A percentile compares a stretch with the other conserved stretches of the same genome.
phyloP scores from a whole-genome alignment of 805 yeast genomes.

The Zygotorulaspora florentina region DNA sequence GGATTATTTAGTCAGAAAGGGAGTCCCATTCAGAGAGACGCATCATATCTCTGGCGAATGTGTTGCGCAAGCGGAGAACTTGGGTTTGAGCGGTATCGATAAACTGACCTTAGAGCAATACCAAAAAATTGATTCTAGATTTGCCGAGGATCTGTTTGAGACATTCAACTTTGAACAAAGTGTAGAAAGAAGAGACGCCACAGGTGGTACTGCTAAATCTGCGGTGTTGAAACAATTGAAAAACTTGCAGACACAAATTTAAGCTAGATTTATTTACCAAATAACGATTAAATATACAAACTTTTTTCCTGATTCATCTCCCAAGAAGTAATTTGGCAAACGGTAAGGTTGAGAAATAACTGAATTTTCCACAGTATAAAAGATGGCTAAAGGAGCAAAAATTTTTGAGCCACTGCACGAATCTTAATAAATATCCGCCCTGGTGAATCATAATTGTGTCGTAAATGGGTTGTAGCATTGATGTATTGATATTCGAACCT shows the following conservation, averaged over 20 bases:
- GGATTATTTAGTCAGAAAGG: slow-evolving; percentile 93
- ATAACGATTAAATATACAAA: background rate
- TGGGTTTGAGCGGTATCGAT: slow-evolving; percentile 77
- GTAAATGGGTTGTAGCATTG: slow-evolving; percentile 28
- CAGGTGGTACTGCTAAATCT: slow-evolving; percentile 92
- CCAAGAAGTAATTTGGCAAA: slow-evolving; percentile 1
- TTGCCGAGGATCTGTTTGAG: slow-evolving; percentile 71
- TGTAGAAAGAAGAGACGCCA: slow-evolving; percentile 94
- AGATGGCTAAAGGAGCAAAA: slow-evolving; percentile 12
- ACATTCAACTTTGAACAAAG: slow-evolving; percentile 91
- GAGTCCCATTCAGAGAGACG: slow-evolving; percentile 98
- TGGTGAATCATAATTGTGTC: slow-evolving; percentile 23
- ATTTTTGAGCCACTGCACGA: slow-evolving; percentile 13
- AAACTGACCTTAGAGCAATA: slow-evolving; percentile 73
- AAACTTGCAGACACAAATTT: slow-evolving; percentile 32
- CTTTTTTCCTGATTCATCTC: background rate
- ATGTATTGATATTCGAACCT: slow-evolving; percentile 26
- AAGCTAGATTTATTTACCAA: background rate
- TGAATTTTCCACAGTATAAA: slow-evolving; percentile 24
- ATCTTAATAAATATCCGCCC: slow-evolving; percentile 19
- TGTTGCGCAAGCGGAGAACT: slow-evolving; percentile 84
- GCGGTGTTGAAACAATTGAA: slow-evolving; percentile 78
- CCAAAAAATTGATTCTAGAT: slow-evolving; percentile 73
- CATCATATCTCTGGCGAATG: slow-evolving; percentile 99
- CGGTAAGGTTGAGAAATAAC: slow-evolving; percentile 14